phyloP scores from a whole-genome alignment of 129 eudicot genomes.

The Flaveria ramosissima region DNA sequence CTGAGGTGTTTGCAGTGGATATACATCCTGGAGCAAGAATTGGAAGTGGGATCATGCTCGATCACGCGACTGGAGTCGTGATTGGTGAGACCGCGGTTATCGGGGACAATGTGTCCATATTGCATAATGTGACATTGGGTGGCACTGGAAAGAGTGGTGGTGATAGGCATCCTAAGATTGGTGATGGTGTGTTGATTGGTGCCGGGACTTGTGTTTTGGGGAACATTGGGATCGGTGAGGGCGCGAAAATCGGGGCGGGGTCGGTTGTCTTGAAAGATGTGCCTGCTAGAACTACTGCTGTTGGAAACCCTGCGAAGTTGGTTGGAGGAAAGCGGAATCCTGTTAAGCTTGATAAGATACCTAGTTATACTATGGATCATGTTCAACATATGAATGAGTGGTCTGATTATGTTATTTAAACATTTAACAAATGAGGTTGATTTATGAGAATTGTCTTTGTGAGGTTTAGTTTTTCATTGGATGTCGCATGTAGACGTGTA shows the following conservation, averaged over 20 bases:
- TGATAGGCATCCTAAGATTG: conserved; percentile 88
- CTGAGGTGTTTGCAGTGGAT: conserved; percentile 86
- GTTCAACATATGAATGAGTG: conserved; percentile 67
- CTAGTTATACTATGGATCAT: conserved; percentile 93
- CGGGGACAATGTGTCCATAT: conserved; percentile 80
- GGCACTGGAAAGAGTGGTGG: conserved; percentile 92
- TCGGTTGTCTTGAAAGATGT: conserved; percentile 84
- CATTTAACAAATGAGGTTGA: not conserved
- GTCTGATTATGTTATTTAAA: conserved; percentile 85
- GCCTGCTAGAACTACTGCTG: conserved; percentile 85
- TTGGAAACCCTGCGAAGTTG: conserved; percentile 89
- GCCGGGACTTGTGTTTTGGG: conserved; percentile 98
- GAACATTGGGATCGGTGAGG: conserved; percentile 71
- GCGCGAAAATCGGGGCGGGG: conserved; percentile 94
- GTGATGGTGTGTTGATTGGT: conserved; percentile 92
- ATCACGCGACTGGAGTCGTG: conserved; percentile 91
- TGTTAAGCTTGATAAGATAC: conserved; percentile 59
- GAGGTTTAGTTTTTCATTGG: not conserved
- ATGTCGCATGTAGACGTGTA: not conserved
- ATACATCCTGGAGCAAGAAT: conserved; percentile 93
- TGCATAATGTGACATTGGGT: conserved; percentile 92
- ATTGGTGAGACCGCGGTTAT: conserved; percentile 91
- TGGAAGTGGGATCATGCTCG: conserved; percentile 81
- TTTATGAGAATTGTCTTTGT: not conserved
- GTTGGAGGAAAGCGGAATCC: conserved; percentile 83